Evolutionary conservation across 2,329 filamentous ascomycete species (phyloP).

Genomic region (Aspergillus latus): DNA sequence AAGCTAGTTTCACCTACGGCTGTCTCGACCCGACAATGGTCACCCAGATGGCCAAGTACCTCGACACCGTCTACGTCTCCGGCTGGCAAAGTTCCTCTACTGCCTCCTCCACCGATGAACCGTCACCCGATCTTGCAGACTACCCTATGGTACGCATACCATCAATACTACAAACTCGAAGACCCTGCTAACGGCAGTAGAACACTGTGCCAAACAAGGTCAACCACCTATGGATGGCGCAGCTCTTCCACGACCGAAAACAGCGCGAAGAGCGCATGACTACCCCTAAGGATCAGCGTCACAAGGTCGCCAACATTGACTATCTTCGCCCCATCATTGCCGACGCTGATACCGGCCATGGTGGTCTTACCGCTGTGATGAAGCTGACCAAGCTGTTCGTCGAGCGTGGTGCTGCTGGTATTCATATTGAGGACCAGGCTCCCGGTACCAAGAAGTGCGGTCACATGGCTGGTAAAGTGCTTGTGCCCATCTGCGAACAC

Average conservation of each 20-base stretch:
- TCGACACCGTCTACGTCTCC: constrained; percentile 98
- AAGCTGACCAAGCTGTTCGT: constrained; percentile 98
- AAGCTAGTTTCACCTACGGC: constrained; percentile 92
- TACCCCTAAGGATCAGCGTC: constrained; percentile 69
- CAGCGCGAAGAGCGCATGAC: constrained; percentile 91
- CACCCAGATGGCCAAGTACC: constrained; percentile 98
- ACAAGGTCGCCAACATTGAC: constrained; percentile 76
- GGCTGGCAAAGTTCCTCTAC: constrained; percentile 99
- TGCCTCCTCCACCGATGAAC: constrained; percentile 90
- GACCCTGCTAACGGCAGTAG: constrained; percentile 46
- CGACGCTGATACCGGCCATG: constrained; percentile 95
- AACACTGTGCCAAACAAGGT: constrained; percentile 99
- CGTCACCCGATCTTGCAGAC: constrained; percentile 94
- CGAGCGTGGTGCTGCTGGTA: constrained; percentile 93
- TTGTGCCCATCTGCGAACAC: constrained; percentile 95
- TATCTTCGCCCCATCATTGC: constrained; percentile 95
- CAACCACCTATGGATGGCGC: constrained; percentile 93
- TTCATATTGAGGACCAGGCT: constrained; percentile 98
- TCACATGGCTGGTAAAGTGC: constrained; percentile 97
- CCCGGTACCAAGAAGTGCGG: constrained; percentile 99
- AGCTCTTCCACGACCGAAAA: constrained; percentile 99
- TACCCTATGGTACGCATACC: constrained; percentile 71
- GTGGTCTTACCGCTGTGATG: constrained; percentile 95
- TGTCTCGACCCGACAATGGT: constrained; percentile 98
- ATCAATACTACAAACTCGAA: not conserved